Base-by-base conservation (phyloP, 331 rosid genomes). In the Phaseolus coccineus region DNA sequence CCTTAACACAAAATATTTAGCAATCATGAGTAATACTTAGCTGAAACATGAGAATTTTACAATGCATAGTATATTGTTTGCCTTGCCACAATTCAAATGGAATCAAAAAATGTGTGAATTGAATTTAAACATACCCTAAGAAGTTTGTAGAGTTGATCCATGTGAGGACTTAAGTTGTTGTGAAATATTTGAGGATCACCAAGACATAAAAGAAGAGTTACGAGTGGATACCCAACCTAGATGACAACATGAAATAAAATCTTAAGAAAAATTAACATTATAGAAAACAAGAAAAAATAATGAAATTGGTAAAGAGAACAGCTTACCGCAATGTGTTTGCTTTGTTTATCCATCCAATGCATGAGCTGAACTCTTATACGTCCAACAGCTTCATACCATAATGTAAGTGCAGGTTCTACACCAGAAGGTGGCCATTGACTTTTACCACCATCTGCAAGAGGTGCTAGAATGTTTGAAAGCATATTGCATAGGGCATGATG, bases 401-500 rank as follows among this genome's bases (percentile, higher is more conserved):
- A 85, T 48, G 92, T 90, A 73, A 96, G 98, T 25, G 97, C 96
- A 46, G 98, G 93, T 82, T 96, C 97, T 37, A 96, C 97, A 70
- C 99, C 98, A 69, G 89, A 87, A 87, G 99, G 99, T 70, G 99
- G 98, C 99, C 99, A 96, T 79, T 89, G 98, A 89, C 88, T 87
- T 88, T 96, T 96, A 75, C 98, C 99, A 71, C 96, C 97, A 85
- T 96, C 99, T 82, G 99, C 99, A 81, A 96, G 91, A 73, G 96
- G 98, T 72, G 98, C 99, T 58, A 96, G 93, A 85, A 96, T 93
- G 78, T 91, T 96, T 80, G 97, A 96, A 70, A 96, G 91, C 99
- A 96, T 96, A 79, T 87, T 96, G 86, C 99, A 96, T 8, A 96
- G 87, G 14, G 99, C 98, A 85, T 96, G 98, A 73, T 96, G 88